Percentiles rank a stretch among this genome's conserved stretches.
These are phyloP conservation scores for Gliomastix tumulicola DNA, from an alignment of 2,329 filamentous ascomycete genomes.

Conservation along the genomic window DNA sequence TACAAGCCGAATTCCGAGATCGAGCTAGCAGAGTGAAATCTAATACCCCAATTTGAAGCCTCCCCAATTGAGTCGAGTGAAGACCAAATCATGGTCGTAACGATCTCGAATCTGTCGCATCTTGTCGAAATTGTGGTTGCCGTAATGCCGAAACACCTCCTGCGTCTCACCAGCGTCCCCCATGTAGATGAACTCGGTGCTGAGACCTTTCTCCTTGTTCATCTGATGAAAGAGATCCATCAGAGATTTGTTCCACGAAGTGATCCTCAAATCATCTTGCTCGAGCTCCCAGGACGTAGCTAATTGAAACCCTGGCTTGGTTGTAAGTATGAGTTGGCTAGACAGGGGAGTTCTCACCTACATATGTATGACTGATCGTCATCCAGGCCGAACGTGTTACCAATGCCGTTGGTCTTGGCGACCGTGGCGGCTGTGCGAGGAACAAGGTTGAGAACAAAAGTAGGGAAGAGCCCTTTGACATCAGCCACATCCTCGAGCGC, in stretches of 20 bases:
- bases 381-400: neutral
- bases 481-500: constrained; percentile 16
- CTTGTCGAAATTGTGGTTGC: constrained; percentile 20
- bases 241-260: constrained; percentile 19
- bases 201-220: constrained; percentile 19
- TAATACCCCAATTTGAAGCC: constrained; percentile 19
- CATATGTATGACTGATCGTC: neutral
- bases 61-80: constrained; percentile 23
- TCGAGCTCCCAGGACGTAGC: constrained; percentile 25
- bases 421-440: neutral
- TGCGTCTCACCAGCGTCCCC: constrained; percentile 23
- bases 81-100: constrained; percentile 23
- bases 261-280: constrained; percentile 25
- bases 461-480: neutral
- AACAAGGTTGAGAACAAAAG: neutral
- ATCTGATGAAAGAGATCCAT: constrained; percentile 18
- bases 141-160: constrained; percentile 22
- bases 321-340: constrained; percentile 7
- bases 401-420: neutral
- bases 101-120: constrained; percentile 17
- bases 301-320: constrained; percentile 32
- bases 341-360: neutral
- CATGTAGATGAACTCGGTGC: constrained; percentile 16
- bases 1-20: too few species aligned
- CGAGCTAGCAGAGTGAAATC: too few species aligned